Percentiles rank a stretch among this genome's conserved stretches.
Conservation (phyloP, 805 yeast species). For the Ogataea angusta region DNA sequence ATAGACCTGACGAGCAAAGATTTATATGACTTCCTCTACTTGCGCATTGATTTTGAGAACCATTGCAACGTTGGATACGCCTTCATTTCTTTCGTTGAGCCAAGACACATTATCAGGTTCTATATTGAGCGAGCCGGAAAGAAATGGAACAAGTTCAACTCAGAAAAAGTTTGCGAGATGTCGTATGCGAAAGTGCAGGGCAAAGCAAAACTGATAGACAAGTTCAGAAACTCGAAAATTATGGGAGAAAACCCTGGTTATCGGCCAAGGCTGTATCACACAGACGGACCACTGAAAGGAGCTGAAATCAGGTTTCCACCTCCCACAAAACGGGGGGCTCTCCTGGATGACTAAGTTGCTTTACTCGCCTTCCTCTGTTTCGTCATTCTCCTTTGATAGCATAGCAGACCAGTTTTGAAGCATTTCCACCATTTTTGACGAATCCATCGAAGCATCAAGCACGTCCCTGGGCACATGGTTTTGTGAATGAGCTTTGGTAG, state of each 20-base stretch:
- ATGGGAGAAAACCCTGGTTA: slow-evolving; percentile 44
- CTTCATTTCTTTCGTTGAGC: slow-evolving; percentile 45
- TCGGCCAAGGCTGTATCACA: slow-evolving; percentile 45
- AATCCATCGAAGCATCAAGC: slow-evolving; percentile 74
- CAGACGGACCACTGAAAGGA: slow-evolving; percentile 43
- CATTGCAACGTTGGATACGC: slow-evolving; percentile 58
- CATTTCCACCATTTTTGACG: slow-evolving; percentile 66
- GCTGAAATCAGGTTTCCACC: slow-evolving; percentile 41
- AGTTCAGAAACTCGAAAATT: slow-evolving; percentile 48
- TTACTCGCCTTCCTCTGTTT: slow-evolving; percentile 6
- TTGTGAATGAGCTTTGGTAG: slow-evolving; percentile 79
- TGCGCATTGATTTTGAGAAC: slow-evolving; percentile 50
- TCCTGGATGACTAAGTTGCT: background rate
- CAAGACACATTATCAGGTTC: slow-evolving; percentile 42
- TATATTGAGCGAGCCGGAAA: slow-evolving; percentile 45
- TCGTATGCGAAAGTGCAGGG: slow-evolving; percentile 55
- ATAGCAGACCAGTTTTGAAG: slow-evolving; percentile 52
- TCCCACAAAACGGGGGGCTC: slow-evolving; percentile 21
- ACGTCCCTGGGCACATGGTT: slow-evolving; percentile 90
- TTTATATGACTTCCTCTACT: slow-evolving; percentile 39
- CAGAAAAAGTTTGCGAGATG: slow-evolving; percentile 49
- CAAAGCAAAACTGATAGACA: slow-evolving; percentile 39
- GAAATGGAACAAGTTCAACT: slow-evolving; percentile 45
- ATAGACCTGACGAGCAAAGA: slow-evolving; percentile 43
- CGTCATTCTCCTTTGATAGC: slow-evolving; percentile 20